phyloP scores from a whole-genome alignment of 2,329 filamentous ascomycete species.

The Sporothrix sp. region DNA sequence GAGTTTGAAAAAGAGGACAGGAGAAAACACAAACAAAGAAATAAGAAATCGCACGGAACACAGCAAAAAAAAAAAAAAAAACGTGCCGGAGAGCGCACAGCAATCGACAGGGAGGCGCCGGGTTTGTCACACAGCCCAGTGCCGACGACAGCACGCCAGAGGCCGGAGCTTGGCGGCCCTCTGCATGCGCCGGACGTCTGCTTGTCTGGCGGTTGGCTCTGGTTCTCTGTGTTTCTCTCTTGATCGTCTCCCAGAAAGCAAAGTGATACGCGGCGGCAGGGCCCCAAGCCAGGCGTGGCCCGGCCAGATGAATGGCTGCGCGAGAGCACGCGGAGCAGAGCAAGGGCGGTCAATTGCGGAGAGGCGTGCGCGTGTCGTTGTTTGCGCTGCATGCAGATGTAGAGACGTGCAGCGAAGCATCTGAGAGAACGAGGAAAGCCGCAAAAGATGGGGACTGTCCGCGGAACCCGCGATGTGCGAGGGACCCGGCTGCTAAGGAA shows the following conservation, averaged over 20 bases:
- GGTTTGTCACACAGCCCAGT: conserved; percentile 15
- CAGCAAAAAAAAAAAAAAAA: not conserved
- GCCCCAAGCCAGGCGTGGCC: not conserved
- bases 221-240: conserved; percentile 17
- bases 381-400: no score
- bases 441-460: no score
- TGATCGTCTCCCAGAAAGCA: conserved; percentile 23
- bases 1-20: conserved; percentile 2
- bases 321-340: not conserved
- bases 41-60: no score
- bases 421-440: no score
- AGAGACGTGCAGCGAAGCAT: no score
- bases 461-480: not conserved
- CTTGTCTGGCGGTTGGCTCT: not conserved
- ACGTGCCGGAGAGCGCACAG: not conserved
- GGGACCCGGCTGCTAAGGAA: not conserved
- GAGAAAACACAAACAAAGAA: not conserved
- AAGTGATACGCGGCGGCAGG: conserved; percentile 20
- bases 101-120: conserved; percentile 6
- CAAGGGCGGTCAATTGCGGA: conserved; percentile 1
- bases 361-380: not conserved
- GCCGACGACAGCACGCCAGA: conserved; percentile 7
- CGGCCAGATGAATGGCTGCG: not conserved
- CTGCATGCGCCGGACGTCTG: not conserved
- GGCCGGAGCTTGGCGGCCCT: not conserved